These are phyloP conservation scores for Crithidia thermophila DNA, from an alignment of 208 protist species.

Conservation along the genomic window DNA sequence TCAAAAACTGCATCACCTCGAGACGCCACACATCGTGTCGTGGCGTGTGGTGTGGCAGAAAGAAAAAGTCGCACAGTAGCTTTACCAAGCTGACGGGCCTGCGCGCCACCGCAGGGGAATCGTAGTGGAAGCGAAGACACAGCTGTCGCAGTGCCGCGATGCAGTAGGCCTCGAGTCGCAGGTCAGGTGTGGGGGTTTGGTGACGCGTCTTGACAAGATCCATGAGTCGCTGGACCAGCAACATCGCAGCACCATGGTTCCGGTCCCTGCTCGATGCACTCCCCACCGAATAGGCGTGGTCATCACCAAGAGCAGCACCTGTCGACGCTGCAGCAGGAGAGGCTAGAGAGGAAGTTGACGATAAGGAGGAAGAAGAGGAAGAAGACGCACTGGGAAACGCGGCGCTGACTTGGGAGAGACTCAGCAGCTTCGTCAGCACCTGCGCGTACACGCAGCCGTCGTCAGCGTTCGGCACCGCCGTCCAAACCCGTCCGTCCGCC, in stretches of 20 bases:
- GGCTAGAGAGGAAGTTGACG: no score
- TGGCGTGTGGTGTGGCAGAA: conserved; percentile 39
- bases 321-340: background rate
- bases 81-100: conserved; percentile 45
- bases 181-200: conserved; percentile 38
- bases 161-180: conserved; percentile 58
- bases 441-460: conserved; percentile 30
- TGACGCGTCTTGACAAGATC: conserved; percentile 45
- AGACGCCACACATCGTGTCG: conserved; percentile 74
- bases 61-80: conserved; percentile 58
- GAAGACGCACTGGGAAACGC: conserved; percentile 18
- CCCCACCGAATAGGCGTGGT: no score
- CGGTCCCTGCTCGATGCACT: background rate
- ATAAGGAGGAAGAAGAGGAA: no score
- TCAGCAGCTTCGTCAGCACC: conserved; percentile 19
- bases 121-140: conserved; percentile 35
- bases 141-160: conserved; percentile 53
- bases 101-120: conserved; percentile 42
- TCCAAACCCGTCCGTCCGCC: conserved; percentile 20
- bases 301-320: no score
- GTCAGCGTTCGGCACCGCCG: conserved; percentile 21
- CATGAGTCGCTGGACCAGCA: conserved; percentile 25
- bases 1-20: conserved; percentile 56
- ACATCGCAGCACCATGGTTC: background rate
- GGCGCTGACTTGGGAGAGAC: conserved; percentile 23